Conservation (phyloP, 164 flowering plant species). For the Nelumbo lutea region DNA sequence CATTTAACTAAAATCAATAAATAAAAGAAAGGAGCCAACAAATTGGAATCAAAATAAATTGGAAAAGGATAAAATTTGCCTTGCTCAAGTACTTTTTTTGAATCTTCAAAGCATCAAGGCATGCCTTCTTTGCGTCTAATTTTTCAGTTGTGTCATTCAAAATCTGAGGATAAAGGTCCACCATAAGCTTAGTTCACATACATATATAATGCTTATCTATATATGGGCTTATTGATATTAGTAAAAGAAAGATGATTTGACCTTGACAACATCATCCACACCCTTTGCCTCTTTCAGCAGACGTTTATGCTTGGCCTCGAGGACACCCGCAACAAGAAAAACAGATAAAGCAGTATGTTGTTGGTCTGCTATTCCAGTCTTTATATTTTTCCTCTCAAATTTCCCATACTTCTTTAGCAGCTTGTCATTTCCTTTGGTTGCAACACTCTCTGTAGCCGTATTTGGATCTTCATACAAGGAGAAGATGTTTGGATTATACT, state of each 20-base stretch:
- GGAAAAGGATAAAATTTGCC: slow-evolving; percentile 22
- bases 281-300: slow-evolving; percentile 79
- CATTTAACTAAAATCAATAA: background rate
- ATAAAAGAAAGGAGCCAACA: background rate
- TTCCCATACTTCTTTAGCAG: slow-evolving; percentile 72
- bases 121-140: slow-evolving; percentile 77
- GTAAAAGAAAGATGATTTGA: slow-evolving; percentile 25
- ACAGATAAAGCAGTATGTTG: slow-evolving; percentile 55
- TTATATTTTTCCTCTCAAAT: slow-evolving; percentile 59
- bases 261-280: slow-evolving; percentile 85
- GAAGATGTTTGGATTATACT: slow-evolving; percentile 84
- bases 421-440: slow-evolving; percentile 28
- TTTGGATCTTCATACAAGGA: slow-evolving; percentile 41
- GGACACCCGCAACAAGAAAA: slow-evolving; percentile 81
- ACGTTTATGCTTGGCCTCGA: slow-evolving; percentile 66
- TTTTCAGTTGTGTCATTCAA: slow-evolving; percentile 65
- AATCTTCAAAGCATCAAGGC: slow-evolving; percentile 67
- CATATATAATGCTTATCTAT: background rate
- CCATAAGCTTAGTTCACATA: slow-evolving; percentile 1
- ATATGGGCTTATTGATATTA: background rate
- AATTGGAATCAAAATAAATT: background rate
- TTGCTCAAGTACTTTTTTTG: slow-evolving; percentile 64
- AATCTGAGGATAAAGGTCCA: slow-evolving; percentile 38
- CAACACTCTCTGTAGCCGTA: slow-evolving; percentile 10
- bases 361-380: slow-evolving; percentile 45